These are phyloP conservation scores for Coemansia sp. DNA, from an alignment of 192 early-diverging fungal species.

Conservation along the genomic window DNA sequence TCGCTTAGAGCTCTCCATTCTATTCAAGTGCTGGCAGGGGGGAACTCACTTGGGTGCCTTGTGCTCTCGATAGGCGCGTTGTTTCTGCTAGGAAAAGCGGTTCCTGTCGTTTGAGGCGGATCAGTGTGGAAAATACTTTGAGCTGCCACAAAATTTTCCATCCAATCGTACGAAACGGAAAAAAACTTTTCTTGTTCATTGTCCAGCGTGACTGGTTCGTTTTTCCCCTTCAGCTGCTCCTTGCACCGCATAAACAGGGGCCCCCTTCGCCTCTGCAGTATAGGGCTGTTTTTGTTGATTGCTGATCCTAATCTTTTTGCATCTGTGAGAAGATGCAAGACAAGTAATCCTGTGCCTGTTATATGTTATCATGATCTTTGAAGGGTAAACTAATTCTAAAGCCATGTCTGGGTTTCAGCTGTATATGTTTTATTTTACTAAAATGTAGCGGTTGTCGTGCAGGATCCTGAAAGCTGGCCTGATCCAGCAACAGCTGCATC, in stretches of 20 bases:
- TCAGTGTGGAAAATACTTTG: background rate
- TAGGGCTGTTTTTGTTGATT: slow-evolving; percentile 4
- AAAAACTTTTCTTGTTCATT: slow-evolving; percentile 7
- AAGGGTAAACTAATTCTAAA: background rate
- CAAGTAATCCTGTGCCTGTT: background rate
- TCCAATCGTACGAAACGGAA: background rate
- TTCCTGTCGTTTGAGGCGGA: background rate
- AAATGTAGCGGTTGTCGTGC: slow-evolving; percentile 24
- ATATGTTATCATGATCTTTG: background rate
- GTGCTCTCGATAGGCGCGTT: background rate
- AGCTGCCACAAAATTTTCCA: background rate
- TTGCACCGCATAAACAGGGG: background rate
- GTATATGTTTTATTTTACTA: background rate
- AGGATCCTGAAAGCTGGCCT: slow-evolving; percentile 52
- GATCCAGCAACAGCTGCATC: slow-evolving; percentile 55
- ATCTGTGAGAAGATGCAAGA: background rate
- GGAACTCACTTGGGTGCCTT: background rate
- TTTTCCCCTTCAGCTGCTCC: background rate
- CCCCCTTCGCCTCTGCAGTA: slow-evolving; percentile 1
- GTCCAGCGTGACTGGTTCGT: slow-evolving; percentile 7
- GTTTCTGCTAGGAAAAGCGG: background rate
- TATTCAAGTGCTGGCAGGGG: too few relatives aligned
- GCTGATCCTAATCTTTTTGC: slow-evolving; percentile 3
- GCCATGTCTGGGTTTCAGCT: background rate
- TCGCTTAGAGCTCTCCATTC: background rate